Evolutionary conservation across 345 rosid genomes (phyloP), one percentile per base, ranked within the genome.

Genomic region (Populus ilicifolia): DNA sequence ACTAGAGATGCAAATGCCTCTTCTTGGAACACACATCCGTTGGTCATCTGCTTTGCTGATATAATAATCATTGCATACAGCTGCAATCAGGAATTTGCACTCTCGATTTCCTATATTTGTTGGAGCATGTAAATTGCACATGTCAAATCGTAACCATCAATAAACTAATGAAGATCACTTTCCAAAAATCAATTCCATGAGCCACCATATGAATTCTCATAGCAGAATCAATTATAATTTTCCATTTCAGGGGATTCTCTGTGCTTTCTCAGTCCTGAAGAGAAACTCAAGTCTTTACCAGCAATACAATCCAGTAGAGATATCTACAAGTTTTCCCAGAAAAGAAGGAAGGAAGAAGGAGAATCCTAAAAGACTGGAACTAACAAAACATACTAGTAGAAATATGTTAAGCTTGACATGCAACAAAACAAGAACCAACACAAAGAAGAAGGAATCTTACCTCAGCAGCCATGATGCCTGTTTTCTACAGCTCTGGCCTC

Each of bases 401-500:
- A 35, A 67, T 18, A 29, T 36, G 18, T 30, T 67, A 8, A 36
- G 30, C 44, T 67, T 35, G 43, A 5, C 39, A 25, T 30, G n/a
- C 27, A 75, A 25, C 20, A 18, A 27, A 56, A 54, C 25, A 64
- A 23, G 30, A 65, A 25, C 29, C 17, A 12, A 5, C 41, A 59
- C 67, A 30, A 54, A 23, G 43, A 50, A 33, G 36, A 65, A 74
- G 16, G 68, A 3, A 25, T 27, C 2, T 67, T 68, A 86, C 89
- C 87, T 86, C 75, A 0, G 78, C 67, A 23, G 85, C 87, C 86
- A 84, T 86, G 78, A 20, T 35, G 70, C 70, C 70, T 17, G 75
- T 17, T 13, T 9, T 29, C 48, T 63, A 38, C 59, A 41, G 54
- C 77, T 70, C 64, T 66, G 23, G 59, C 70, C 77, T 64, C 35